A percentile compares a stretch with the other conserved stretches of the same genome.
These are phyloP conservation scores for Aspergillus puulaauensis DNA, from an alignment of 2,329 filamentous ascomycete species.

Conservation along the genomic window DNA sequence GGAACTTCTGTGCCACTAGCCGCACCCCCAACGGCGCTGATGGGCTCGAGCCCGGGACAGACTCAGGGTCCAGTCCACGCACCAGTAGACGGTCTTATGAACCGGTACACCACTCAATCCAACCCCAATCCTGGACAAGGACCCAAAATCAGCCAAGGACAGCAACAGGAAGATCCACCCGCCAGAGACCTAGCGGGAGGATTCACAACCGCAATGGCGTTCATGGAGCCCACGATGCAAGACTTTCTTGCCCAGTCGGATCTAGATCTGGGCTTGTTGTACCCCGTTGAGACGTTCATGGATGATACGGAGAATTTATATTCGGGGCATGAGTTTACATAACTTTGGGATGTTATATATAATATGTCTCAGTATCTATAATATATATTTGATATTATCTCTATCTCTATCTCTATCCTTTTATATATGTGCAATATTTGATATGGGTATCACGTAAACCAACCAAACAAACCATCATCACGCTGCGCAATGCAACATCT, in stretches of 20 bases:
- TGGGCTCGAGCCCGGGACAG: background rate
- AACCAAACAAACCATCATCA: background rate
- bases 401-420: too few relatives aligned
- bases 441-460: background rate
- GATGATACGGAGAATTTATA: constrained; percentile 27
- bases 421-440: background rate
- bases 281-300: constrained; percentile 37
- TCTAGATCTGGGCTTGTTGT: constrained; percentile 34
- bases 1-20: background rate
- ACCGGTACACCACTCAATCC: background rate
- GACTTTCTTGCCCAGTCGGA: constrained; percentile 40
- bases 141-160: background rate
- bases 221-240: constrained; percentile 41
- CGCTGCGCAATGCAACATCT: background rate
- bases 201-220: constrained; percentile 39
- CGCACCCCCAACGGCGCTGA: background rate
- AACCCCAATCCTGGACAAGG: background rate
- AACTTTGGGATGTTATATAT: background rate
- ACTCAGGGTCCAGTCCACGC: background rate
- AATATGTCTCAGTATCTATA: too few relatives aligned
- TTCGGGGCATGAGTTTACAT: constrained; percentile 5
- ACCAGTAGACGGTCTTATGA: background rate
- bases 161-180: background rate
- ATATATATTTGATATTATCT: too few relatives aligned
- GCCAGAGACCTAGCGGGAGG: constrained; percentile 14